Base-by-base conservation (phyloP, 352 stramenopile species). In the Globisporangium parvum region DNA sequence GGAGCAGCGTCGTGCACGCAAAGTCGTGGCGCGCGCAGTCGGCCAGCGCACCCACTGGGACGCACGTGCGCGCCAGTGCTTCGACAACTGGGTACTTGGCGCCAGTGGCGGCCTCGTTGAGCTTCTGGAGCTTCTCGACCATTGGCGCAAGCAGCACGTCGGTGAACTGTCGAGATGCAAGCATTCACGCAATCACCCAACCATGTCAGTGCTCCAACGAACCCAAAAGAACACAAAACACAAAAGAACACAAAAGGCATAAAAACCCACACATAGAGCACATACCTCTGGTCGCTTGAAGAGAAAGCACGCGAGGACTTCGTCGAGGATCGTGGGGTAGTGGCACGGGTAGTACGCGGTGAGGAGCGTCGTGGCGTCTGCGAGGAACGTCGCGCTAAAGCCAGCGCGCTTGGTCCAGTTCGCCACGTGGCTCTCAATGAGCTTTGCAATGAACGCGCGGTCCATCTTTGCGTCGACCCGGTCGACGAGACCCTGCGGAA, bases 401-500 rank as follows among this genome's bases (percentile, higher is more conserved):
- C 80, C 77, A 6, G 81, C 69, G 20, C 75, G 69, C 39, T 63
- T 66, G 50, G 82, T 75, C 85, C 85, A 95, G 40, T 91, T 87
- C 14, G 67, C 65, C 1, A 91, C 78, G 53, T 95, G 85, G 39
- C 70, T 82, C 11, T 53, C 58, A 20, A 93, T 79, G 14, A 92
- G 59, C 41, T 65, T 67, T 2, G 53, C 49, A 12, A 87, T 63
- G 24, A 85, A 73, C n/a, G 65, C 55, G 47, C 66, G 71, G 41
- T 67, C 77, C 58, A 92, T 74, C 54, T 77, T 69, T 1, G 63
- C 60, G 53, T 95, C 85, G 24, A 95, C 79, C n/a, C 78, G 77
- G 47, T 95, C 83, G 2, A 91, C 84, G 26, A 95, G 80, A 15
- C 85, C 85, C 39, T 92, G 83, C 0, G 85, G 85, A 12, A 95